phyloP scores from a whole-genome alignment of 2,329 filamentous ascomycete genomes.

The Venturia oleaginea region DNA sequence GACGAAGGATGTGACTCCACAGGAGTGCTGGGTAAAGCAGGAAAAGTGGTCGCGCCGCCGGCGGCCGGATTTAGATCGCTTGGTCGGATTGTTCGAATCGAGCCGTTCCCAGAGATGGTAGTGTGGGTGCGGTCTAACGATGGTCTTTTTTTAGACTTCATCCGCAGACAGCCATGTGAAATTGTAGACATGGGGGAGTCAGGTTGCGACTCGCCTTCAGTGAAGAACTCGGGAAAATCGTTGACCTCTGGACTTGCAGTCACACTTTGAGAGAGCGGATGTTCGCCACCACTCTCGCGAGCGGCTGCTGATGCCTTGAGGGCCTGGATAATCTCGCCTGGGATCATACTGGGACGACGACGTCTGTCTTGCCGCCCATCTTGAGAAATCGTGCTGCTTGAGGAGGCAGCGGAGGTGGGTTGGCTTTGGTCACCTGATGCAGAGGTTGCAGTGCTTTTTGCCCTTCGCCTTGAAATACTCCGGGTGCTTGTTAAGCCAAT shows the following conservation, averaged over 20 bases:
- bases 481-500: constrained; percentile 39
- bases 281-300: constrained; percentile 44
- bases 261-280: constrained; percentile 67
- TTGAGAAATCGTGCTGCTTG: constrained; percentile 46
- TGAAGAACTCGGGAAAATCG: constrained; percentile 27
- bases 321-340: constrained; percentile 48
- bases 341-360: constrained; percentile 42
- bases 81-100: constrained; percentile 37
- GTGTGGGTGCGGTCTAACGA: constrained; percentile 13
- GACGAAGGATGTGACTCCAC: constrained; percentile 35
- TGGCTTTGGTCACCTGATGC: constrained; percentile 41
- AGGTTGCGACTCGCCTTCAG: constrained; percentile 28
- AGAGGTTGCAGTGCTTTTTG: constrained; percentile 43
- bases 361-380: constrained; percentile 34
- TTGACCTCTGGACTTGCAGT: constrained; percentile 55
- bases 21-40: constrained; percentile 36
- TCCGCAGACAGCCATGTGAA: constrained; percentile 2
- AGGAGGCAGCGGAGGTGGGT: constrained; percentile 43
- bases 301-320: constrained; percentile 33
- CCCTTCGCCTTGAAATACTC: constrained; percentile 42
- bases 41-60: constrained; percentile 26
- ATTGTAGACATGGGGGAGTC: constrained; percentile 26
- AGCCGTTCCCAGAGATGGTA: constrained; percentile 26
- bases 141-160: not conserved
- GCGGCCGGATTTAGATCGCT: constrained; percentile 30